Base-by-base conservation (phyloP, 192 early-diverging fungal genomes). In the Coemansia sp. region DNA sequence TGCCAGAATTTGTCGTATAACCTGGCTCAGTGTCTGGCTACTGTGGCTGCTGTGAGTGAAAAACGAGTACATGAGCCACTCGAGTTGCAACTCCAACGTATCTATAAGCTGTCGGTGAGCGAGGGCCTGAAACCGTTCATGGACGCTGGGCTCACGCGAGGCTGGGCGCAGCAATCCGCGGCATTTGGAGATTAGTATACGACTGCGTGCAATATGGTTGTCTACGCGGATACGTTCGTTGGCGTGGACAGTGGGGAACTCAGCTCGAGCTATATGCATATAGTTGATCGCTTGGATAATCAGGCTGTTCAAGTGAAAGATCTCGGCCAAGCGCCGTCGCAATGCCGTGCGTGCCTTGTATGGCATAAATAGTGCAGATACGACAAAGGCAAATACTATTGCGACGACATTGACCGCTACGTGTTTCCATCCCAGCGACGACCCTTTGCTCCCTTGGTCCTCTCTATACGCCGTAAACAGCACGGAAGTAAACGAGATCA, bases 41-140 rank as follows among this genome's bases (percentile, higher is more conserved):
- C 24, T 57, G 13, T 24, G 57, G 31, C 34, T 50, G 10, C 43
- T 66, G 50, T 80, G 79, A 5, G 73, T 76, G 43, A 76, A 81
- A n/a, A 58, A 76, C 58, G 79, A 76, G 47, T 81, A 81, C 55
- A 81, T 49, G 43, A 73, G 49, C 79, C 79, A 81, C n/a, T 81
- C 79, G 5, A 81, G 71, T 65, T 81, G 79, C 34, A 73, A 34
- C 55, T 81, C 74, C 62, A 81, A 60, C 44, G 64, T 73, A 49
- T 76, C 68, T 24, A 81, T 81, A 0, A 81, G 71, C 40, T 22
- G 64, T 16, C 8, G 15, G 44, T 81, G 79, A 10, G 79, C 74
- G 2, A 38, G 20, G 0, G 64, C 67, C 44, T 76, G 74, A 68
- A 81, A 81, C 33, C 46, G 24, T 15, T 75, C 79, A 44, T 81